These are phyloP conservation scores for Quercus tomentella DNA, from an alignment of 331 rosid species.

Conservation along the genomic window DNA sequence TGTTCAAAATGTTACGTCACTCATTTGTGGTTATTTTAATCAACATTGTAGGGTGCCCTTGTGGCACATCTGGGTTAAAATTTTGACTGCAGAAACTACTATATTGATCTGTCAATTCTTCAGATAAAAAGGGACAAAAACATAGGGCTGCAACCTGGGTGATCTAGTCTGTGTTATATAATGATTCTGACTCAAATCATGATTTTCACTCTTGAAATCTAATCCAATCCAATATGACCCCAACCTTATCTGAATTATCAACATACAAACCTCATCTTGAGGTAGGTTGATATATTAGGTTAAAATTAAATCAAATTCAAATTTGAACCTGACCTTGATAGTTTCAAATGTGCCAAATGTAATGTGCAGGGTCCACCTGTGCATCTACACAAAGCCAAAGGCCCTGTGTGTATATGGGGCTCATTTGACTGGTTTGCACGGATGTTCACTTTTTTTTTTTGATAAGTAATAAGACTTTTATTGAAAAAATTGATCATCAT, in stretches of 20 bases:
- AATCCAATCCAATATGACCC: not conserved
- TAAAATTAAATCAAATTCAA: not conserved
- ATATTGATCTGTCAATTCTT: not conserved
- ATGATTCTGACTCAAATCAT: not conserved
- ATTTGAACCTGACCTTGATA: not conserved
- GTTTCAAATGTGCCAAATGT: not conserved
- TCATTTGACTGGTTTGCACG: not conserved
- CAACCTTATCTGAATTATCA: not conserved
- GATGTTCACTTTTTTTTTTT: no score
- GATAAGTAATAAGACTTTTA: no score
- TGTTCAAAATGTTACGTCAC: conserved; percentile 10
- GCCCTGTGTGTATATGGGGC: not conserved
- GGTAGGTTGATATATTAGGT: not conserved
- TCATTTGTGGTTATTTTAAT: conserved; percentile 16
- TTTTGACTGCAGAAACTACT: not conserved
- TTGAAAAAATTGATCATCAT: no score
- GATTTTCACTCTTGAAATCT: not conserved
- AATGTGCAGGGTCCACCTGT: not conserved
- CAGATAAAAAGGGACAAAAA: not conserved
- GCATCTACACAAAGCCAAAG: not conserved
- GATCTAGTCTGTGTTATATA: not conserved
- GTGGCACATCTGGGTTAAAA: conserved; percentile 12
- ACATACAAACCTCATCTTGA: not conserved
- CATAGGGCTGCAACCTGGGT: not conserved
- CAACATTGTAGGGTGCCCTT: conserved; percentile 3